A percentile compares a stretch with the other conserved stretches of the same genome.
phyloP scores from a whole-genome alignment of 192 early-diverging fungal genomes.

The Lobosporangium transversale region DNA sequence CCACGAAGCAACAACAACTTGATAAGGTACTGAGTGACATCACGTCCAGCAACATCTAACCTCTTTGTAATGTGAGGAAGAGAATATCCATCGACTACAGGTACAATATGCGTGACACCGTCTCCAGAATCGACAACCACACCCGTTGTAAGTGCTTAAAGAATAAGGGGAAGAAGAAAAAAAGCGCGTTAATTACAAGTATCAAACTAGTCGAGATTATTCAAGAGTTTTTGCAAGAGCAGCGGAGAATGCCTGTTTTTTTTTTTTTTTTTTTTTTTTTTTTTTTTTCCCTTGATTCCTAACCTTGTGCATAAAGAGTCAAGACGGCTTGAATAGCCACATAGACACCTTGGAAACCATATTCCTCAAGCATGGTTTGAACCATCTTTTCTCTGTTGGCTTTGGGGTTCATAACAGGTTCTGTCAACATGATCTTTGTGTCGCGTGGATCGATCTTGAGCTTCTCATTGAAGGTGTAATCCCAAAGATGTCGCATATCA shows the following conservation, averaged over 20 bases:
- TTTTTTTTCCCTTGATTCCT: too few relatives aligned
- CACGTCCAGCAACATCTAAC: slow-evolving; percentile 95
- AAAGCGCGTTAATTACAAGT: too few relatives aligned
- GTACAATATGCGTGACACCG: slow-evolving; percentile 99
- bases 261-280: too few relatives aligned
- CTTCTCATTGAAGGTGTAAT: slow-evolving; percentile 96
- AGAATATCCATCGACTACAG: slow-evolving; percentile 96
- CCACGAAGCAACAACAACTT: slow-evolving; percentile 94
- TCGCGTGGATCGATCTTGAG: slow-evolving; percentile 88
- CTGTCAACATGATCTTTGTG: slow-evolving; percentile 94
- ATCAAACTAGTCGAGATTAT: too few relatives aligned
- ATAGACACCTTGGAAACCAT: slow-evolving; percentile 92
- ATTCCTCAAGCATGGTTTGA: slow-evolving; percentile 96
- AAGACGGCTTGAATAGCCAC: slow-evolving; percentile 98
- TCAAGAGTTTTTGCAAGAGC: too few relatives aligned
- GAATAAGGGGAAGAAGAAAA: too few relatives aligned
- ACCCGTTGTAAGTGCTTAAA: slow-evolving; percentile 92
- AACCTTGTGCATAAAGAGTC: slow-evolving; percentile 98
- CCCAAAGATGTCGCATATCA: slow-evolving; percentile 97
- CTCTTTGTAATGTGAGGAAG: slow-evolving; percentile 89
- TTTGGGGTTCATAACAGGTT: slow-evolving; percentile 96
- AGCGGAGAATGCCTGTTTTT: too few relatives aligned
- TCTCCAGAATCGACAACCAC: slow-evolving; percentile 99
- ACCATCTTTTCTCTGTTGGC: slow-evolving; percentile 93
- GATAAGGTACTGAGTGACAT: slow-evolving; percentile 96